Conservation (phyloP, 768 basidiomycete genomes). For the Hydnomerulius pinastri region DNA sequence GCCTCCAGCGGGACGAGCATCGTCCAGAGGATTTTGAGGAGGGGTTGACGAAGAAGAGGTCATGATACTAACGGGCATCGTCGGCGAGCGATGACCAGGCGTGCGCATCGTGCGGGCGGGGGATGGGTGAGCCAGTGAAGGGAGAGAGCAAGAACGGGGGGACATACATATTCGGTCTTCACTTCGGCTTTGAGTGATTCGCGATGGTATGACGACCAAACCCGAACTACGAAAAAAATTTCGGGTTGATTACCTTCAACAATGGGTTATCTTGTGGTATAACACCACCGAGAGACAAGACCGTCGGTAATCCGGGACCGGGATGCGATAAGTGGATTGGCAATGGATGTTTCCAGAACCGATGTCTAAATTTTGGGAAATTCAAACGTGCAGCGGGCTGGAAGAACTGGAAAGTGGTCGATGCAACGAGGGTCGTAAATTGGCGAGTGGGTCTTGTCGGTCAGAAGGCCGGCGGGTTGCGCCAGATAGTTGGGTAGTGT, state of each 20-base stretch:
- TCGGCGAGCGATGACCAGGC: conserved; percentile 7
- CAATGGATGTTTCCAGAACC: too few species aligned
- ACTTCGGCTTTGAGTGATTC: not conserved
- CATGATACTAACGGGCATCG: conserved; percentile 20
- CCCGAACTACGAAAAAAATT: not conserved
- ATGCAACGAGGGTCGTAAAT: not conserved
- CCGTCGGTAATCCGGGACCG: not conserved
- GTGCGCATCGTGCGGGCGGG: not conserved
- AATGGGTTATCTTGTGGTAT: too few species aligned
- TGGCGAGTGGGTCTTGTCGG: not conserved
- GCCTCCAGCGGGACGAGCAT: conserved; percentile 18
- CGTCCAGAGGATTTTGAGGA: conserved; percentile 4
- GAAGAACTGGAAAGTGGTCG: not conserved
- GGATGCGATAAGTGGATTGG: not conserved
- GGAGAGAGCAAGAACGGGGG: not conserved
- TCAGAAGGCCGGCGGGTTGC: not conserved
- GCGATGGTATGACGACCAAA: not conserved
- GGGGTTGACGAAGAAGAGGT: conserved; percentile 7
- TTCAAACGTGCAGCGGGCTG: too few species aligned
- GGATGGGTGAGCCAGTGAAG: not conserved
- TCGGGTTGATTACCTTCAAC: not conserved
- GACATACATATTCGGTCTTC: conserved; percentile 10
- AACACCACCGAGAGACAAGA: too few species aligned
- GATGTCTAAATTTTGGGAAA: too few species aligned
- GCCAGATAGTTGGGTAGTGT: too few species aligned